Percentiles rank a stretch among this genome's conserved stretches.
Conservation (phyloP, 2,329 filamentous ascomycete genomes). For the Capronia americana region DNA sequence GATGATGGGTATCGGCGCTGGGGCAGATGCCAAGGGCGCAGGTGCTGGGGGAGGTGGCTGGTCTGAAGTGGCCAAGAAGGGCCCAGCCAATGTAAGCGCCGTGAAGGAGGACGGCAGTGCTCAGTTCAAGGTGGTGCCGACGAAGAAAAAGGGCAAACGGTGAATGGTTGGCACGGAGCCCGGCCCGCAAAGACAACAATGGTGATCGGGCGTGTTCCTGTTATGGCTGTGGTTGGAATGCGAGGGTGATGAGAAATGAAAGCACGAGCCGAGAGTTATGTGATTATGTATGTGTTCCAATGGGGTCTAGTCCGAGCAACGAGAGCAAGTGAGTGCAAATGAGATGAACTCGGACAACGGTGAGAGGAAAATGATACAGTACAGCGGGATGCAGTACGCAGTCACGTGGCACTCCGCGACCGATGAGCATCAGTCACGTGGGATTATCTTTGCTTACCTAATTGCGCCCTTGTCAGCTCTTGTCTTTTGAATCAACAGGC, state of each 20-base stretch:
- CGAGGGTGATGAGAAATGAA: constrained; percentile 7
- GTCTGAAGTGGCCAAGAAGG: constrained; percentile 98
- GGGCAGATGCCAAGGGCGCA: constrained; percentile 54
- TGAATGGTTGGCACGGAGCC: constrained; percentile 7
- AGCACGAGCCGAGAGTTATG: constrained; percentile 3
- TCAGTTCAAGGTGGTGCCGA: constrained; percentile 85
- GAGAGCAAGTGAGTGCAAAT: neutral
- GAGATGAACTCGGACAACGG: neutral
- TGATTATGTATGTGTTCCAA: neutral
- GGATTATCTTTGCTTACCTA: neutral
- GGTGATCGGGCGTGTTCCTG: neutral
- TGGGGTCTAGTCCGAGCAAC: neutral
- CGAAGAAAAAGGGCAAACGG: constrained; percentile 87
- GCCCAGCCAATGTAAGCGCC: constrained; percentile 54
- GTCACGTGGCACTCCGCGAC: too few species aligned
- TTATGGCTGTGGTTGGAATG: neutral
- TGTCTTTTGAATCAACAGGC: neutral
- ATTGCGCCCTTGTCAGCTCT: neutral
- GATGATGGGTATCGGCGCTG: constrained; percentile 37
- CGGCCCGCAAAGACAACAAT: neutral
- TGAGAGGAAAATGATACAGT: neutral
- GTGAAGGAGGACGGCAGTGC: constrained; percentile 55
- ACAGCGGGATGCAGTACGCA: neutral
- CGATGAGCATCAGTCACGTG: neutral
- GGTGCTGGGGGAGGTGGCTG: constrained; percentile 72